Evolutionary conservation across 306 rosid genomes (phyloP), one percentile per base, ranked within the genome.

Genomic region (Lupinus albus): DNA sequence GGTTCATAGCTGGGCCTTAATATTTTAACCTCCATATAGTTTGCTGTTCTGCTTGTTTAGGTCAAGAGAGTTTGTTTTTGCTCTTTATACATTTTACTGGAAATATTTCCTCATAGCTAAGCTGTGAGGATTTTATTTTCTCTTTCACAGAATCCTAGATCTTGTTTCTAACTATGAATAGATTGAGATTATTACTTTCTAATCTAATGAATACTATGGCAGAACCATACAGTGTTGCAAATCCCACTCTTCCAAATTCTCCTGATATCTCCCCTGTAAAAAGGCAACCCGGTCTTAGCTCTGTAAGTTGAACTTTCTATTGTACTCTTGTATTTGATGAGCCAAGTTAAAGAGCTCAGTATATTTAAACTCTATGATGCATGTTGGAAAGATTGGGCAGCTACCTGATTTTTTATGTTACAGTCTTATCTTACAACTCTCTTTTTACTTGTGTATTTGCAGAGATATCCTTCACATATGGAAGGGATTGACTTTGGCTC

Each of bases 281-380:
- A 79, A 84, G 79, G 70, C 89, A 78, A 81, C 73, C 76, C 38
- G 81, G 74, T 75, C 81, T 76, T 71, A 75, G 74, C 80, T 69
- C 85, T 15, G 99, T 94, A 85, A 90, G 99, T 84, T 54, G 39
- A 81, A 63, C 63, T 70, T 79, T 59, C 25, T 64, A 76, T 12
- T 60, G 50, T 47, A 70, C 28, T 35, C 20, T 74, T 50, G 25
- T 51, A 2, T 72, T 53, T 78, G 63, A 59, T 56, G 61, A 59
- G 59, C 60, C 15, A 47, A 28, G 60, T 67, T 20, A 15, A 68
- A 13, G 20, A 69, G 6, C 13, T 25, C 2, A 41, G 14, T 32
- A 20, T 35, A 6, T 54, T 65, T 62, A 54, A 60, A 21, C 47
- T 48, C 10, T 54, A 36, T 14, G 14, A 25, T 44, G 17, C 18